Evolutionary conservation across 257 asterid genomes (phyloP).

Genomic region (Haberlea rhodopensis): DNA sequence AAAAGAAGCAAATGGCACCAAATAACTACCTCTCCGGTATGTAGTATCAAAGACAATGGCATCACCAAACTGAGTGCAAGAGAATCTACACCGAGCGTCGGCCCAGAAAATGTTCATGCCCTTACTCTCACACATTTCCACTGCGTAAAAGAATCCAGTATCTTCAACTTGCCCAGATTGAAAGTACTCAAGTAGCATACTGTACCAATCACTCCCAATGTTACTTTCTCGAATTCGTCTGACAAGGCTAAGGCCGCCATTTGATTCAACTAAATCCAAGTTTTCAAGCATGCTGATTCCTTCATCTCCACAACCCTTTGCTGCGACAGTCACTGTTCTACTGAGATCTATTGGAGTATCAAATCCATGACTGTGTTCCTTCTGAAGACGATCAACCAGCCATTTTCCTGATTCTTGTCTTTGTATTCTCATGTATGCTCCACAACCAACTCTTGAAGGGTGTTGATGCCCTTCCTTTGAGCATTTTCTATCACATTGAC

Average conservation of each 20-base stretch:
- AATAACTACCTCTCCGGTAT: constrained; percentile 57
- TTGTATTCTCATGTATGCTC: background rate
- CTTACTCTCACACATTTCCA: constrained; percentile 73
- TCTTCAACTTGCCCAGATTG: constrained; percentile 85
- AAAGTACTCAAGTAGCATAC: constrained; percentile 71
- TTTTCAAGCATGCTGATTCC: constrained; percentile 63
- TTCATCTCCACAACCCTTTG: constrained; percentile 59
- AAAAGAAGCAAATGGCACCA: constrained; percentile 76
- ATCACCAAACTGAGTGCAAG: constrained; percentile 87
- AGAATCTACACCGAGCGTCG: constrained; percentile 76
- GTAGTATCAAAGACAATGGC: constrained; percentile 74
- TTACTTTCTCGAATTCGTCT: constrained; percentile 52
- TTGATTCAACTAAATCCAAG: constrained; percentile 78
- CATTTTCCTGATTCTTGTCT: background rate
- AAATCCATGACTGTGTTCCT: constrained; percentile 76
- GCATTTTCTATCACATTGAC: constrained; percentile 29
- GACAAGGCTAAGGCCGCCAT: constrained; percentile 81
- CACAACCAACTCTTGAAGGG: constrained; percentile 82
- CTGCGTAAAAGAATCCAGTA: constrained; percentile 83
- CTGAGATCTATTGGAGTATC: constrained; percentile 45
- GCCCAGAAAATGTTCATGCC: constrained; percentile 81
- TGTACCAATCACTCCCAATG: constrained; percentile 63
- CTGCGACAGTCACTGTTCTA: constrained; percentile 42
- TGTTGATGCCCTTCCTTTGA: constrained; percentile 96
- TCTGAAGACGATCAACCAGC: constrained; percentile 10